phyloP scores from a whole-genome alignment of 192 early-diverging fungal species.

The Coemansia asiatica region DNA sequence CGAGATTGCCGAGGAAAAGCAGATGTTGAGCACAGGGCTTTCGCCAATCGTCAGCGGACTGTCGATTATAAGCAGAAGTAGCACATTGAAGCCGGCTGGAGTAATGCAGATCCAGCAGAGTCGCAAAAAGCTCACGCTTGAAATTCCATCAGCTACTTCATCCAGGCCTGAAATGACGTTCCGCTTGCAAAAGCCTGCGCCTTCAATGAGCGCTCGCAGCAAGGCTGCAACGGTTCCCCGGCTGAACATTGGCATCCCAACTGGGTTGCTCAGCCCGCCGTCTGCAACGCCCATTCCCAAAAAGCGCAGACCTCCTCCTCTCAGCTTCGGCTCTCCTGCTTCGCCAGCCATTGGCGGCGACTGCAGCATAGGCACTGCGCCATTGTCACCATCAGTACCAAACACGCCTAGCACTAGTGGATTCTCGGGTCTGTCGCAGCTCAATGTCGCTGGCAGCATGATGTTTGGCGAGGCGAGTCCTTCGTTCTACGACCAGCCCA shows the following conservation, averaged over 20 bases:
- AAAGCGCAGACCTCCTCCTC: constrained; percentile 29
- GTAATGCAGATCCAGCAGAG: constrained; percentile 1
- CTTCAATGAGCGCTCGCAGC: constrained; percentile 11
- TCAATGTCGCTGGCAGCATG: constrained; percentile 1
- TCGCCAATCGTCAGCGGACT: constrained; percentile 45
- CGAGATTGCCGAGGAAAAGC: background rate
- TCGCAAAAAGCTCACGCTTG: background rate
- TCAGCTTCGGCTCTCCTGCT: constrained; percentile 30
- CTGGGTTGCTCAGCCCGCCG: constrained; percentile 45
- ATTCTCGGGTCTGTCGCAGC: constrained; percentile 4
- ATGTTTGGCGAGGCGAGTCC: constrained; percentile 49
- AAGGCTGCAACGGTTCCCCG: constrained; percentile 21
- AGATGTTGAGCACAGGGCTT: constrained; percentile 36
- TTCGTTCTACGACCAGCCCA: constrained; percentile 26
- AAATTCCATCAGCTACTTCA: background rate
- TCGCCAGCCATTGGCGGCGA: constrained; percentile 7
- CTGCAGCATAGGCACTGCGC: constrained; percentile 12
- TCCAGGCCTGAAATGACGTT: constrained; percentile 22
- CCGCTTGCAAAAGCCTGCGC: constrained; percentile 38
- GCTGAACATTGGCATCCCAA: constrained; percentile 29
- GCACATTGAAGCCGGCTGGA: constrained; percentile 4
- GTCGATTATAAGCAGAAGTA: constrained; percentile 21
- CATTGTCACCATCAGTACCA: constrained; percentile 33
- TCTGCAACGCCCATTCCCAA: constrained; percentile 18
- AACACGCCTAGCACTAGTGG: constrained; percentile 22